Percentiles rank a stretch among this genome's conserved stretches.
Conservation (phyloP, 2,329 filamentous ascomycete genomes). For the Diaporthe caulivora region DNA sequence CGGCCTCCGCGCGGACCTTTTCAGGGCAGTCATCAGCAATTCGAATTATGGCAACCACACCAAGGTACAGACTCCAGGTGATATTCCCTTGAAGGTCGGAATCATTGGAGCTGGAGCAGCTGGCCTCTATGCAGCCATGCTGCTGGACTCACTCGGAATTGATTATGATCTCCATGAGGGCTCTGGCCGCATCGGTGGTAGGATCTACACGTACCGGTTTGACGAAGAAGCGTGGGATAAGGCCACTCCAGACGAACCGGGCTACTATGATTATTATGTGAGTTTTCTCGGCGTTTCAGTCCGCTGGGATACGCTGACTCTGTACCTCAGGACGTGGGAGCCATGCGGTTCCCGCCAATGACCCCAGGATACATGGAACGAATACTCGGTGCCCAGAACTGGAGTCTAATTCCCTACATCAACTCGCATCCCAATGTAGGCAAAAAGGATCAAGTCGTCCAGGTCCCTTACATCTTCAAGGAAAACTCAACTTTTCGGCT, state of each 20-base stretch:
- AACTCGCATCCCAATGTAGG: conserved; percentile 36
- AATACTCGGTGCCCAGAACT: conserved; percentile 41
- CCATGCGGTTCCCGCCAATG: conserved; percentile 56
- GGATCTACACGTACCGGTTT: conserved; percentile 53
- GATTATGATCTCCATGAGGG: conserved; percentile 55
- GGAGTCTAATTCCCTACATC: conserved; percentile 44
- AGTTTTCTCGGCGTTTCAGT: not conserved
- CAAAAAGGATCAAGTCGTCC: conserved; percentile 37
- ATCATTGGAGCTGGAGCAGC: conserved; percentile 54
- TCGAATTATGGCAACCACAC: conserved; percentile 40
- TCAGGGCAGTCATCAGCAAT: conserved; percentile 36
- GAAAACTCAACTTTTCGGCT: conserved; percentile 42
- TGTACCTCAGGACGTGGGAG: conserved; percentile 50
- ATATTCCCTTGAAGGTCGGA: conserved; percentile 45
- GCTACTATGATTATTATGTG: conserved; percentile 50
- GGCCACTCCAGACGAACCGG: conserved; percentile 39
- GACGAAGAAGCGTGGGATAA: conserved; percentile 42
- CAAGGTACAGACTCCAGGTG: conserved; percentile 35
- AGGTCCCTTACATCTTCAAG: conserved; percentile 42
- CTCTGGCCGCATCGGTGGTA: conserved; percentile 50
- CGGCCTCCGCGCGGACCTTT: conserved; percentile 42
- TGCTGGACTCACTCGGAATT: conserved; percentile 49
- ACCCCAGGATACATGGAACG: conserved; percentile 44
- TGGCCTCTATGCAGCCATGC: conserved; percentile 52
- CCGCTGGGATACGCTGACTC: conserved; percentile 1